phyloP scores from a whole-genome alignment of 129 eudicot species.

The Flaveria robusta region DNA sequence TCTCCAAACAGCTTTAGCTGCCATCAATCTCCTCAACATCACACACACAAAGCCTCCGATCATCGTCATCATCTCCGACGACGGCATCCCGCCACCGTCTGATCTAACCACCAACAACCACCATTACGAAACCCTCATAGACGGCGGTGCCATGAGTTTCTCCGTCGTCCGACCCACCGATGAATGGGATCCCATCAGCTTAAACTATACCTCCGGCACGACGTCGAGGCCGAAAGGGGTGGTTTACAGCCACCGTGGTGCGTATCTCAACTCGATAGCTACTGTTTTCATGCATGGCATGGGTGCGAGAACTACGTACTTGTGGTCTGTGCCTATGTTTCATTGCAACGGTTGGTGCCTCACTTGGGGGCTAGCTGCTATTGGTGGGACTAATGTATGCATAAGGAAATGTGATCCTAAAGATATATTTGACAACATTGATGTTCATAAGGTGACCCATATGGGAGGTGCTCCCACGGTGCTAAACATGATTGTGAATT shows the following conservation, averaged over 20 bases:
- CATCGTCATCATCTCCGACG: conserved; percentile 50
- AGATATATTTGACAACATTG: conserved; percentile 61
- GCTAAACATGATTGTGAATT: conserved; percentile 72
- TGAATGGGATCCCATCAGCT: conserved; percentile 77
- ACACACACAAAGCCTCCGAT: conserved; percentile 37
- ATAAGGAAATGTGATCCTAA: conserved; percentile 62
- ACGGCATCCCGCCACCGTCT: not conserved
- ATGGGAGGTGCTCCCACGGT: conserved; percentile 95
- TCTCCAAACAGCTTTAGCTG: conserved; percentile 51
- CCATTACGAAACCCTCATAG: conserved; percentile 38
- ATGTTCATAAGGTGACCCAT: conserved; percentile 64
- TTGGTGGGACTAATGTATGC: conserved; percentile 87
- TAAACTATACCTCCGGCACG: conserved; percentile 94
- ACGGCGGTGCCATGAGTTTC: conserved; percentile 44
- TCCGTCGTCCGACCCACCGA: conserved; percentile 48
- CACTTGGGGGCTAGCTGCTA: conserved; percentile 83
- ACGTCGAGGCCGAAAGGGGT: conserved; percentile 95
- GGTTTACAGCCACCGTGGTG: conserved; percentile 83
- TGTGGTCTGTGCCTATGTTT: conserved; percentile 96
- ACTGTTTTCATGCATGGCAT: conserved; percentile 69
- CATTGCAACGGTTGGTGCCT: conserved; percentile 98
- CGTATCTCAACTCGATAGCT: conserved; percentile 78
- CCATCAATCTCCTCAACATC: conserved; percentile 44
- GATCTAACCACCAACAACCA: conserved; percentile 14
- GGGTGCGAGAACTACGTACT: conserved; percentile 58